Conservation (phyloP, 176 grass and related monocot genomes). For the Triticum monococcum region DNA sequence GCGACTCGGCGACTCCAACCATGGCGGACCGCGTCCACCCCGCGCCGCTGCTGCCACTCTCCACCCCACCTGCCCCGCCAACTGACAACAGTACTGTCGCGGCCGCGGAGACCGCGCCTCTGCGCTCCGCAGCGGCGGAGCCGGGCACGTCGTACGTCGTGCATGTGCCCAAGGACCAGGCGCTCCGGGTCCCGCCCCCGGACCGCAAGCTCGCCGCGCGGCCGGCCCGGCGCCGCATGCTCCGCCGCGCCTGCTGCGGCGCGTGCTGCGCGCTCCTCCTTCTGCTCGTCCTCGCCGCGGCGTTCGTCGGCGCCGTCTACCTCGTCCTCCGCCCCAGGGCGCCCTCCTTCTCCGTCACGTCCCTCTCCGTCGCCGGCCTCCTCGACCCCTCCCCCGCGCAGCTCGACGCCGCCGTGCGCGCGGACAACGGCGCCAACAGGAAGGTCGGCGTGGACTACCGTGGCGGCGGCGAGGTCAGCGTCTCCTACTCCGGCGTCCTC, state of each 20-base stretch:
- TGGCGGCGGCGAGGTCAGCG: slow-evolving; percentile 38
- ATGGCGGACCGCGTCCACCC: slow-evolving; percentile 57
- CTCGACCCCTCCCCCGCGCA: background rate
- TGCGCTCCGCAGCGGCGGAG: background rate
- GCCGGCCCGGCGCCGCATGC: slow-evolving; percentile 24
- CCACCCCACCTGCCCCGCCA: background rate
- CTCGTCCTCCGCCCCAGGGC: slow-evolving; percentile 60
- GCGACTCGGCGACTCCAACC: background rate
- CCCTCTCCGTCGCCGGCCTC: slow-evolving; percentile 56
- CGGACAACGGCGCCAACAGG: slow-evolving; percentile 55
- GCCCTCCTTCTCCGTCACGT: slow-evolving; percentile 60
- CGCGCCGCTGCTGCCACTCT: background rate
- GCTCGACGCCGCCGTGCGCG: slow-evolving; percentile 48
- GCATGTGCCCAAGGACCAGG: slow-evolving; percentile 76
- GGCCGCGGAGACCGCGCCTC: slow-evolving; percentile 17
- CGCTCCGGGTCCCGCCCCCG: slow-evolving; percentile 62
- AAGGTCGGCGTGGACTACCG: slow-evolving; percentile 67
- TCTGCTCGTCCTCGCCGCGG: slow-evolving; percentile 19
- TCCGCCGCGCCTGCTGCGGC: slow-evolving; percentile 36
- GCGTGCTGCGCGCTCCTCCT: slow-evolving; percentile 8
- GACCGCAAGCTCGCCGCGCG: slow-evolving; percentile 51
- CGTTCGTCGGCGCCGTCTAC: slow-evolving; percentile 39
- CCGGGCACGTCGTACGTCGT: slow-evolving; percentile 67
- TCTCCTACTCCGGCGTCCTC: slow-evolving; percentile 41
- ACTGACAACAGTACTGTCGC: background rate